A percentile compares a stretch with the other conserved stretches of the same genome.
Conservation (phyloP, 768 basidiomycete genomes). For the Piloderma croceum region DNA sequence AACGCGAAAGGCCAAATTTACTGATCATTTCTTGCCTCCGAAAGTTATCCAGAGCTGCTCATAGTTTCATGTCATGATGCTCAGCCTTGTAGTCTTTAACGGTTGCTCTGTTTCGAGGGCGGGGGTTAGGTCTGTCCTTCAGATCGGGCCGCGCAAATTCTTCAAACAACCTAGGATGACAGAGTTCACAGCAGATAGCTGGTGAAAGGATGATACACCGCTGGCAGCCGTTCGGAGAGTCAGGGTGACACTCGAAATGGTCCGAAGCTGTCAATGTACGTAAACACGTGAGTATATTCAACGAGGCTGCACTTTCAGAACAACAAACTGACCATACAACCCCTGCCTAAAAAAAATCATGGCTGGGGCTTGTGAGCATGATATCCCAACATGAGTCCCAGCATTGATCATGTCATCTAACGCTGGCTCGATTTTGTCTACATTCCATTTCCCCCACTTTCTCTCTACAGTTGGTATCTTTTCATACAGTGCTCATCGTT, state of each 20-base stretch:
- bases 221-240: constrained; percentile 7
- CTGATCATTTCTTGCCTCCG: constrained; percentile 4
- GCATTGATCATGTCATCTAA: constrained; percentile 28
- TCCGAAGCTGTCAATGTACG: constrained; percentile 5
- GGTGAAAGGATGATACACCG: constrained; percentile 11
- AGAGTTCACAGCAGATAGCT: constrained; percentile 21
- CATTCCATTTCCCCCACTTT: constrained; percentile 2
- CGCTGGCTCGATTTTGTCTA: constrained; percentile 11
- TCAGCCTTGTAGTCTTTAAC: constrained; percentile 4
- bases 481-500: not conserved
- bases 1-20: constrained; percentile 3
- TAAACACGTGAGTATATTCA: not conserved
- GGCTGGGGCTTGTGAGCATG: constrained; percentile 16
- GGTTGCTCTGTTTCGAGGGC: constrained; percentile 1
- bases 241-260: constrained; percentile 4
- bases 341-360: constrained; percentile 19
- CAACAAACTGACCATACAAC: constrained; percentile 11
- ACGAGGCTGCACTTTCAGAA: not conserved
- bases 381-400: constrained; percentile 1
- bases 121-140: not conserved
- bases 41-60: constrained; percentile 11
- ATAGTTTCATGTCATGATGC: constrained; percentile 2
- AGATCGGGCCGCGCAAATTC: not conserved
- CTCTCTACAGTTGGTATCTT: constrained; percentile 2
- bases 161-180: constrained; percentile 10